Conservation (phyloP, 2,329 filamentous ascomycete genomes). For the Sarocladiaceae sp. region DNA sequence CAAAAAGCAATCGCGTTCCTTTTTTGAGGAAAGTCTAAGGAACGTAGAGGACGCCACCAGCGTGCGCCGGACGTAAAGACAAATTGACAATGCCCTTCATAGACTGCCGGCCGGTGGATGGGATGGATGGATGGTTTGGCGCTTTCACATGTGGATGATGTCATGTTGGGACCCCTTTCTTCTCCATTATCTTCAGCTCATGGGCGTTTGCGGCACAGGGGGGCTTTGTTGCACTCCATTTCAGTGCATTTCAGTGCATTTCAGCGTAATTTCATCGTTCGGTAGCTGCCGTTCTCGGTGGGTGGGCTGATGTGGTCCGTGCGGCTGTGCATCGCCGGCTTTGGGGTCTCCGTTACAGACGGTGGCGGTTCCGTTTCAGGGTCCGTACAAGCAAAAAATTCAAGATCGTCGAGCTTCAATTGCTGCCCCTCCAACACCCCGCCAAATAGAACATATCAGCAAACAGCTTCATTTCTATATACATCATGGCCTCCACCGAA, state of each 20-base stretch:
- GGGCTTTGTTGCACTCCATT: no score
- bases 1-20: not conserved
- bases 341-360: not conserved
- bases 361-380: not conserved
- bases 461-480: not conserved
- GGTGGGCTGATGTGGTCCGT: not conserved
- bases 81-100: no score
- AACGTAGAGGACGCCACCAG: not conserved
- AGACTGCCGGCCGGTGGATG: not conserved
- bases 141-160: conserved; percentile 13
- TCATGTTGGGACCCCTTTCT: conserved; percentile 12
- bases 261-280: not conserved
- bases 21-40: not conserved
- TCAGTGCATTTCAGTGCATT: no score
- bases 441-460: conserved; percentile 11
- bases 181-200: not conserved
- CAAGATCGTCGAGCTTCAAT: conserved; percentile 7
- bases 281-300: not conserved
- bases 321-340: no score
- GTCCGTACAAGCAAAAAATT: not conserved
- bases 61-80: no score
- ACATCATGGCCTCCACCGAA: conserved; percentile 11
- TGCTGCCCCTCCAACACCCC: conserved; percentile 14
- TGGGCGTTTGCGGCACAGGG: conserved; percentile 2
- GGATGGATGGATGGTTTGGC: not conserved